Conservation (phyloP, 495 filamentous ascomycete genomes). For the Penicillium goetzii region DNA sequence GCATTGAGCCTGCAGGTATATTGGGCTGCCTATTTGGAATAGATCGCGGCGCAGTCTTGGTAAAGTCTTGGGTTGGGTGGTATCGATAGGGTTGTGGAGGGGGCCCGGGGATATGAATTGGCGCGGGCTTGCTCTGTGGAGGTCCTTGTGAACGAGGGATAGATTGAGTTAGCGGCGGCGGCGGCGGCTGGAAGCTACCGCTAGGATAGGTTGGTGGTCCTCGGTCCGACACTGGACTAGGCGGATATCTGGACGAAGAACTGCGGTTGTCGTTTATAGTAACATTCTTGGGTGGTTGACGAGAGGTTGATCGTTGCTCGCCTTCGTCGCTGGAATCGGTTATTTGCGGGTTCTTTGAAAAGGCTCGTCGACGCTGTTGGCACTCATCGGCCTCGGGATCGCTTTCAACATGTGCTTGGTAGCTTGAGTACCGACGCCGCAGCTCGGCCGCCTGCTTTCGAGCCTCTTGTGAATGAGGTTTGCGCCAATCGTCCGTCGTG, state of each 20-base stretch:
- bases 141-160: conserved; percentile 17
- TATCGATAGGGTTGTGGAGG: conserved; percentile 20
- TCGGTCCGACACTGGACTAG: conserved; percentile 9
- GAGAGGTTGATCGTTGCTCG: conserved; percentile 25
- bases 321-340: conserved; percentile 28
- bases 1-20: conserved; percentile 14
- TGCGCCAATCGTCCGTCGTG: conserved; percentile 36
- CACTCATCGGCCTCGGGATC: conserved; percentile 38
- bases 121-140: conserved; percentile 2
- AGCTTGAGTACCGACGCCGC: conserved; percentile 36
- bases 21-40: conserved; percentile 21
- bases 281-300: conserved; percentile 20
- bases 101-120: conserved; percentile 16
- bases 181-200: conserved; percentile 25
- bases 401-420: conserved; percentile 46
- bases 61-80: conserved; percentile 14
- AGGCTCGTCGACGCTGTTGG: conserved; percentile 5
- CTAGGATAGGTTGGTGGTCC: conserved; percentile 20
- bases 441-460: conserved; percentile 30
- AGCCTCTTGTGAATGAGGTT: conserved; percentile 40
- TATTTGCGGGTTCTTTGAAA: conserved; percentile 6
- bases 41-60: conserved; percentile 18
- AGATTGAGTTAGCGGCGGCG: conserved; percentile 20
- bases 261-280: conserved; percentile 22
- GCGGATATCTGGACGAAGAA: conserved; percentile 22